These are phyloP conservation scores for Salix exigua DNA, from an alignment of 345 rosid genomes.

Conservation along the genomic window DNA sequence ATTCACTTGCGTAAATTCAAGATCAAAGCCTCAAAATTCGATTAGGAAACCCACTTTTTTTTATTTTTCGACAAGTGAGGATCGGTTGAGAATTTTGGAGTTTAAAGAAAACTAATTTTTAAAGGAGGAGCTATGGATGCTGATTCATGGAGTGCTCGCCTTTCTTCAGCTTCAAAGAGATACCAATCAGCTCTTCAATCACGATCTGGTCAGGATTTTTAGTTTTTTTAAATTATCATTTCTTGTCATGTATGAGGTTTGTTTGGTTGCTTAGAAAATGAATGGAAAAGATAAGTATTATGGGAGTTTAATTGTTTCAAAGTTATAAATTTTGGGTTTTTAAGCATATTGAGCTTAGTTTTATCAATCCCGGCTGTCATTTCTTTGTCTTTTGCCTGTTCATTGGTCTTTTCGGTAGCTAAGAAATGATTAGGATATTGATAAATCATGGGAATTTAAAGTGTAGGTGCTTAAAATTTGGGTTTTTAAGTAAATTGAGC, in stretches of 20 bases:
- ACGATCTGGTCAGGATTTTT: slow-evolving; percentile 72
- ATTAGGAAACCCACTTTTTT: background rate
- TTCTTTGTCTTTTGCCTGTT: background rate
- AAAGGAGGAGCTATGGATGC: slow-evolving; percentile 55
- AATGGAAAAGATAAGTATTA: background rate
- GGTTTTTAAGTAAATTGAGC: background rate
- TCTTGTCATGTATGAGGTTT: background rate
- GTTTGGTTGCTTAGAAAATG: slow-evolving; percentile 1
- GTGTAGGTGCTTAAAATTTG: background rate
- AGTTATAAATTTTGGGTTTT: background rate
- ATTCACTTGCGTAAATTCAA: background rate
- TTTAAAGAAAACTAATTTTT: background rate
- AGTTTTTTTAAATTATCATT: background rate
- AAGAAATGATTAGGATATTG: background rate
- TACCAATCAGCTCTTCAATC: slow-evolving; percentile 79
- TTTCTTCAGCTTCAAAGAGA: slow-evolving; percentile 75
- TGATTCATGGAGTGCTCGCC: slow-evolving; percentile 82
- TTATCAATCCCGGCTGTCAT: background rate
- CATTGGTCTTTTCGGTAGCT: background rate
- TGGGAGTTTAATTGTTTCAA: background rate
- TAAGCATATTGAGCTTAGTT: background rate
- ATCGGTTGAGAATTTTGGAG: background rate
- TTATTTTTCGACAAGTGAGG: background rate
- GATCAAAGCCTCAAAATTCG: slow-evolving; percentile 6
- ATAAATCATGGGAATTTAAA: background rate